A percentile compares a stretch with the other conserved stretches of the same genome.
Conservation (phyloP, 1,284 basidiomycete genomes). For the Sporisorium graminicola region DNA sequence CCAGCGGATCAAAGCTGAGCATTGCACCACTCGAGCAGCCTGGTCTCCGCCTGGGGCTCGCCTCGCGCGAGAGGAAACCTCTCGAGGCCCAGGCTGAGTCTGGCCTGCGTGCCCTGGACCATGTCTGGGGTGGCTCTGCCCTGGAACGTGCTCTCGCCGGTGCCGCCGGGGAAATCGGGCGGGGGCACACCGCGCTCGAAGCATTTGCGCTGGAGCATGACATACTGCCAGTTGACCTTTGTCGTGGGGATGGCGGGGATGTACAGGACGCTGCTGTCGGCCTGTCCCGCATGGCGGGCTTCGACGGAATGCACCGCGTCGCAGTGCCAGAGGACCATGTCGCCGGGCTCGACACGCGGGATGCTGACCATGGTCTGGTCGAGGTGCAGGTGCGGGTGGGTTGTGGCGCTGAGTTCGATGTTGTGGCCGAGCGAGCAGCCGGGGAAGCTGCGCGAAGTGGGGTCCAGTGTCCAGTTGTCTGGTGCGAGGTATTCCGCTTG, state of each 20-base stretch:
- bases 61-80: no score
- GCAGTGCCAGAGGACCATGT: constrained; percentile 86
- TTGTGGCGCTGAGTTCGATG: constrained; percentile 76
- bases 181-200: constrained; percentile 76
- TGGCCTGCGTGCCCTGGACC: constrained; percentile 10
- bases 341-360: constrained; percentile 79
- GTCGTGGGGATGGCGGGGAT: constrained; percentile 83
- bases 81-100: constrained; percentile 30
- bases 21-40: constrained; percentile 46
- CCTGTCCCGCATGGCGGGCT: constrained; percentile 74
- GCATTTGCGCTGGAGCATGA: constrained; percentile 75
- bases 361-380: constrained; percentile 77
- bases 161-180: constrained; percentile 82
- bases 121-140: constrained; percentile 72
- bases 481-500: constrained; percentile 24
- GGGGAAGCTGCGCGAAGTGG: constrained; percentile 76
- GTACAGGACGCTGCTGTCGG: constrained; percentile 82
- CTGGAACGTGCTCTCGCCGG: constrained; percentile 76
- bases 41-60: constrained; percentile 10
- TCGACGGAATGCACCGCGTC: constrained; percentile 83
- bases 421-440: constrained; percentile 74
- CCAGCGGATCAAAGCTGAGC: constrained; percentile 14
- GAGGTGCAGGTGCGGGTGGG: constrained; percentile 80
- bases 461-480: constrained; percentile 72
- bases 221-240: constrained; percentile 76